Percentiles rank a stretch among this genome's conserved stretches.
phyloP scores from a whole-genome alignment of 1,139 yeast genomes.

The Candida tetrigidarum region DNA sequence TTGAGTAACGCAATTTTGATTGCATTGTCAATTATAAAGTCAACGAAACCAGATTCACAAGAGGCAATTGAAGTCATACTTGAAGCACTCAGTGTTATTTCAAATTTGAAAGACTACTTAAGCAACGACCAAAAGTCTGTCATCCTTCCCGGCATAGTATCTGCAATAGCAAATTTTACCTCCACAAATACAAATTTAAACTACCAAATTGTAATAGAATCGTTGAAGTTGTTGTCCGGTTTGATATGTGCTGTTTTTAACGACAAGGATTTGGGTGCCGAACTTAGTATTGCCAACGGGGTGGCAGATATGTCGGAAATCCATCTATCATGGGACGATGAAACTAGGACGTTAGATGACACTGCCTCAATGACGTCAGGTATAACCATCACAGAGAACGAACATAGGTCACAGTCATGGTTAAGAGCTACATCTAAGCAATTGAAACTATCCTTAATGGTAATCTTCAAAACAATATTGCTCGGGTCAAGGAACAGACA shows the following conservation, averaged over 20 bases:
- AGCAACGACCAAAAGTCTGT: slow-evolving; percentile 37
- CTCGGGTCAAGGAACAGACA: slow-evolving; percentile 18
- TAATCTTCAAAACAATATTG: slow-evolving; percentile 32
- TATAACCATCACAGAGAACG: slow-evolving; percentile 13
- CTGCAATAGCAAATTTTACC: slow-evolving; percentile 35
- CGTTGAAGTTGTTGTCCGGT: slow-evolving; percentile 26
- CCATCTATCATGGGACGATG: slow-evolving; percentile 24
- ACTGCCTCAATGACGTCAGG: slow-evolving; percentile 9
- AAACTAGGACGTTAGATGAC: slow-evolving; percentile 13
- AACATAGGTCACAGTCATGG: slow-evolving; percentile 61
- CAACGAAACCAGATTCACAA: slow-evolving; percentile 15
- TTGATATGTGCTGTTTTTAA: slow-evolving; percentile 32
- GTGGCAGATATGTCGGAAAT: slow-evolving; percentile 20
- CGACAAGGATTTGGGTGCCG: slow-evolving; percentile 28
- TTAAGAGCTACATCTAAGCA: slow-evolving; percentile 65
- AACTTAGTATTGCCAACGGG: slow-evolving; percentile 11
- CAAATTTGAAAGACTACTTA: slow-evolving; percentile 17
- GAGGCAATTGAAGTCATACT: slow-evolving; percentile 11
- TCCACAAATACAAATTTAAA: slow-evolving; percentile 29
- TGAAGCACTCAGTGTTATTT: slow-evolving; percentile 11
- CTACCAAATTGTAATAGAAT: slow-evolving; percentile 24
- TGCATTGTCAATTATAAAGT: slow-evolving; percentile 23
- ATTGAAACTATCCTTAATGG: slow-evolving; percentile 49
- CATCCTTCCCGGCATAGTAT: slow-evolving; percentile 45
- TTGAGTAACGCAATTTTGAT: slow-evolving; percentile 33